Evolutionary conservation across 164 flowering plant genomes (phyloP), one percentile per base, ranked within the genome.

Genomic region (Macadamia tetraphylla): DNA sequence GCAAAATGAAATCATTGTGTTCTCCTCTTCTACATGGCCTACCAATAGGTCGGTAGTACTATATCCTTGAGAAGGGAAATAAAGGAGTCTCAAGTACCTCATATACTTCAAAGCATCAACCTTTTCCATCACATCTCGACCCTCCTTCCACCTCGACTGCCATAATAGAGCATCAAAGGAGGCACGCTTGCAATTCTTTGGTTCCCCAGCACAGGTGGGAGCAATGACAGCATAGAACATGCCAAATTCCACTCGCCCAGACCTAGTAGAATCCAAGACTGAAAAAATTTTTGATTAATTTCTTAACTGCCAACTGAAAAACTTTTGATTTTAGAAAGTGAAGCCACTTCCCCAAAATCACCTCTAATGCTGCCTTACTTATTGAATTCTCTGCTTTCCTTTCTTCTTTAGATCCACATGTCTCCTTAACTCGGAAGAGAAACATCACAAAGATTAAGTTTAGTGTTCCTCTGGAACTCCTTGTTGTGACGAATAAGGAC

Each of bases 201-300:
- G 71, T 30, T 85, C 31, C 9, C 99, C 98, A 58, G 83, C 67
- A 62, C 98, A 94, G 12, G 92, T 76, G 53, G 98, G 97, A n/a
- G 99, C 91, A 62, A 94, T 73, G 64, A 94, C 62, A 23, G 98
- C 97, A 75, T 75, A 94, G 75, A 94, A 88, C 90, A 90, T 85
- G 57, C 98, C 97, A 77, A 94, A 67, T 72, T 94, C 99, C 31
- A 94, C 87, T 75, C 97, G 81, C 17, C 96, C 94, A 1, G 91
- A 81, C 51, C 91, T 96, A 0, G 85, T 64, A 13, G 75, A 87
- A 69, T 94, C 99, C 80, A 94, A 67, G 11, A 85, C 81, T 58
- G 86, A 81, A 18, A 94, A 81, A 35, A 94, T 81, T 62, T 87
- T 87, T 88, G 91, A 60, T 94, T 94, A 23, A 23, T 23, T 23